Evolutionary conservation across 2,329 filamentous ascomycete species (phyloP).

Genomic region (Calonectria multiphialidica): DNA sequence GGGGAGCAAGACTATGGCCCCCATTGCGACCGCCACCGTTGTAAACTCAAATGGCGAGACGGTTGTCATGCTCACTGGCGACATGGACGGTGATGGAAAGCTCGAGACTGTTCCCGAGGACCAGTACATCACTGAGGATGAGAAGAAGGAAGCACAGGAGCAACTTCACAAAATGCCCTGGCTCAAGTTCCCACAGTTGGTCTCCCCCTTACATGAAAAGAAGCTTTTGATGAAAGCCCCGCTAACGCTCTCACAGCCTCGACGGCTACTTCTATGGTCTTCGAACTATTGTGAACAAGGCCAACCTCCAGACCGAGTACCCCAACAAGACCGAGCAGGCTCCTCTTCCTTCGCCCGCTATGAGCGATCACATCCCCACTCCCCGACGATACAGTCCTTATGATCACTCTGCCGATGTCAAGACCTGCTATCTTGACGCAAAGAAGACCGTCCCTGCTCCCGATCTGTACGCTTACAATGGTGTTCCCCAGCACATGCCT

Average conservation of each 20-base stretch:
- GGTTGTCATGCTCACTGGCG: slow-evolving; percentile 45
- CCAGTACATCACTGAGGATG: slow-evolving; percentile 44
- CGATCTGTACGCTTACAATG: slow-evolving; percentile 75
- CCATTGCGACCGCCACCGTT: slow-evolving; percentile 43
- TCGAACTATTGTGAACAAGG: slow-evolving; percentile 73
- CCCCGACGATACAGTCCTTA: slow-evolving; percentile 76
- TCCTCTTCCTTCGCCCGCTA: slow-evolving; percentile 49
- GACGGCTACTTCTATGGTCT: slow-evolving; percentile 86
- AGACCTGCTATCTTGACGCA: slow-evolving; percentile 73
- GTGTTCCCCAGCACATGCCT: slow-evolving; percentile 81
- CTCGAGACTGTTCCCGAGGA: slow-evolving; percentile 40
- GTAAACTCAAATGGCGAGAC: slow-evolving; percentile 42
- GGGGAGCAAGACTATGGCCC: slow-evolving; percentile 37
- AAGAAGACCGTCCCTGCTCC: slow-evolving; percentile 69
- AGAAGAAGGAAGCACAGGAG: slow-evolving; percentile 45
- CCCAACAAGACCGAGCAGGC: slow-evolving; percentile 60
- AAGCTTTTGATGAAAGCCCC: background rate
- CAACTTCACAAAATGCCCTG: slow-evolving; percentile 53
- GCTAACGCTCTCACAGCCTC: slow-evolving; percentile 66
- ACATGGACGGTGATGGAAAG: slow-evolving; percentile 44
- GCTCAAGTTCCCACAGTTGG: slow-evolving; percentile 55
- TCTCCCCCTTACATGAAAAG: background rate
- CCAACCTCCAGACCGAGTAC: slow-evolving; percentile 79
- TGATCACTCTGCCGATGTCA: slow-evolving; percentile 67
- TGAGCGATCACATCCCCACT: slow-evolving; percentile 54